Conservation (phyloP, 768 basidiomycete species). For the Boletus subcaerulescens region DNA sequence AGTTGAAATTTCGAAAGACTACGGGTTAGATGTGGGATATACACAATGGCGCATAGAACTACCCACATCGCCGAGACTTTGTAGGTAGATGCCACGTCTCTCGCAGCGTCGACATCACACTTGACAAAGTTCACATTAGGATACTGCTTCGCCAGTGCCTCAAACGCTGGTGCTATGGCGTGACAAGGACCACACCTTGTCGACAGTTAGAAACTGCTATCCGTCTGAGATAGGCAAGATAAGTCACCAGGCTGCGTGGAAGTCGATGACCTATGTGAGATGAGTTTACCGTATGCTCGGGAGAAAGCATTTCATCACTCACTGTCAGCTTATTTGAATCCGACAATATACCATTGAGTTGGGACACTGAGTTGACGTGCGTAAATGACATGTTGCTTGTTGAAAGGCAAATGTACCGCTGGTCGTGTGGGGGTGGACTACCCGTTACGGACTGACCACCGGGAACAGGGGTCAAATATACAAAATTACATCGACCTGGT, state of each 20-base stretch:
- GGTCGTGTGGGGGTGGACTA: neutral
- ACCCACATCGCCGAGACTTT: slow-evolving; percentile 70
- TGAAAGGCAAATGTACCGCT: neutral
- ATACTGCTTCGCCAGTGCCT: slow-evolving; percentile 66
- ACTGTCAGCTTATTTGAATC: slow-evolving; percentile 68
- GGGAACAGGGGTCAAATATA: too few relatives aligned
- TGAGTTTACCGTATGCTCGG: neutral
- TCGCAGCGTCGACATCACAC: slow-evolving; percentile 71
- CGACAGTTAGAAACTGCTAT: slow-evolving; percentile 8
- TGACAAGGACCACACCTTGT: slow-evolving; percentile 85
- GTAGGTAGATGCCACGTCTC: slow-evolving; percentile 64
- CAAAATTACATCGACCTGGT: too few relatives aligned
- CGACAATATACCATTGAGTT: slow-evolving; percentile 58
- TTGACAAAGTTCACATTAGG: slow-evolving; percentile 77
- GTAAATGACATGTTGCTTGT: slow-evolving; percentile 50
- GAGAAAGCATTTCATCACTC: slow-evolving; percentile 9
- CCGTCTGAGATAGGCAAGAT: neutral
- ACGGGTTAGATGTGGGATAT: neutral
- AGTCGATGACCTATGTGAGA: slow-evolving; percentile 69
- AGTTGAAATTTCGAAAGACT: neutral
- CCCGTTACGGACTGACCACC: slow-evolving; percentile 4
- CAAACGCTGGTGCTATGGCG: slow-evolving; percentile 73
- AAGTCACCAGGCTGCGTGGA: slow-evolving; percentile 76
- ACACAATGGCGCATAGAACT: neutral
- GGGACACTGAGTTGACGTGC: slow-evolving; percentile 58